Conservation (phyloP, 768 basidiomycete species). For the Multifurca ochricompacta region DNA sequence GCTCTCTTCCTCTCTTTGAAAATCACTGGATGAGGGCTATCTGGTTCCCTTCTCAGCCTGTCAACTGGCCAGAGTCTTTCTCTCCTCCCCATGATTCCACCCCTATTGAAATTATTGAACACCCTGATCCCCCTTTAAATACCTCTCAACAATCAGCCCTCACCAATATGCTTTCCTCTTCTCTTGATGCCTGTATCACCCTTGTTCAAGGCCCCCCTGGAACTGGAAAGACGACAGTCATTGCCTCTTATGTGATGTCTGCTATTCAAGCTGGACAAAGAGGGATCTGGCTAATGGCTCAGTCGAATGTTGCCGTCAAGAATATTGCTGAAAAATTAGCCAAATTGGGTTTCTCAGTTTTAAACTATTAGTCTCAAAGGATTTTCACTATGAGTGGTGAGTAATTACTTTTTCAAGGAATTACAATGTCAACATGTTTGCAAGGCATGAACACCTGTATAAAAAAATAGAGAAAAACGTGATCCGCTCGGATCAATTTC, state of each 20-base stretch:
- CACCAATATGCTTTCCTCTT: slow-evolving; percentile 31
- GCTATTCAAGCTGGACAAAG: slow-evolving; percentile 22
- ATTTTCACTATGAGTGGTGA: slow-evolving; percentile 63
- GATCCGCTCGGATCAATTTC: slow-evolving; percentile 41
- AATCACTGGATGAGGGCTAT: slow-evolving; percentile 35
- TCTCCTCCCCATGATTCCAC: slow-evolving; percentile 21
- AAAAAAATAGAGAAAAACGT: slow-evolving; percentile 37
- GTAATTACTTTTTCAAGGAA: slow-evolving; percentile 21
- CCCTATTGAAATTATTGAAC: slow-evolving; percentile 19
- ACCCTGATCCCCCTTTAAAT: slow-evolving; percentile 30
- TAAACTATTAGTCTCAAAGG: slow-evolving; percentile 62
- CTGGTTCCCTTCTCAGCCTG: slow-evolving; percentile 27
- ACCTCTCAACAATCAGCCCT: slow-evolving; percentile 33
- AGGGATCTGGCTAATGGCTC: slow-evolving; percentile 76
- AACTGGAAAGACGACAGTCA: slow-evolving; percentile 28
- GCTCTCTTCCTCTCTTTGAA: slow-evolving; percentile 24
- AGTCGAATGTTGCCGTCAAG: slow-evolving; percentile 84
- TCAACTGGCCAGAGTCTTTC: slow-evolving; percentile 33
- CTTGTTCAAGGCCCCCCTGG: slow-evolving; percentile 31
- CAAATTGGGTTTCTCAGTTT: slow-evolving; percentile 46
- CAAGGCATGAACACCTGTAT: slow-evolving; percentile 81
- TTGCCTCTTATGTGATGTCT: slow-evolving; percentile 28
- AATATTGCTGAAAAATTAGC: slow-evolving; percentile 79
- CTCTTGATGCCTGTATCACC: slow-evolving; percentile 30
- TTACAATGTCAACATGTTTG: slow-evolving; percentile 2